Percentiles rank a stretch among this genome's conserved stretches.
Conservation (phyloP, 1,284 basidiomycete genomes). For the Neolentinus lepideus region DNA sequence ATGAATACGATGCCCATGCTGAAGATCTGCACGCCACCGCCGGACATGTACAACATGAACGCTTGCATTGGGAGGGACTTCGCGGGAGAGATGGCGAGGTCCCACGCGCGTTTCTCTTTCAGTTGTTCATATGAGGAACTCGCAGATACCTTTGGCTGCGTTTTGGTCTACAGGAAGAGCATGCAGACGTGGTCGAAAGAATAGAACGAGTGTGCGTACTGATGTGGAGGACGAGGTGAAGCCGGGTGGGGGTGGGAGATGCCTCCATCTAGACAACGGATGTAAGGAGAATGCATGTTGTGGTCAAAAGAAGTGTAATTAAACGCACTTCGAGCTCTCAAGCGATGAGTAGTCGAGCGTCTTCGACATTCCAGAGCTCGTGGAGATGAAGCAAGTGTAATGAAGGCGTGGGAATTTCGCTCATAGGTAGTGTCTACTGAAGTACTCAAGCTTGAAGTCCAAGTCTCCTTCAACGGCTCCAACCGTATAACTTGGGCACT, state of each 20-base stretch:
- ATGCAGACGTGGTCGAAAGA: constrained; percentile 10
- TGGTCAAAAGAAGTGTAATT: too few species aligned
- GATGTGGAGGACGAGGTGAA: constrained; percentile 29
- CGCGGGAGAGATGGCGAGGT: constrained; percentile 76
- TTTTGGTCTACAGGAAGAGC: constrained; percentile 28
- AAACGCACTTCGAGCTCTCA: constrained; percentile 27
- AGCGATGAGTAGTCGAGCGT: constrained; percentile 29
- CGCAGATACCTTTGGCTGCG: constrained; percentile 29
- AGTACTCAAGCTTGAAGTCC: too few species aligned
- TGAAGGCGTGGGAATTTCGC: constrained; percentile 3
- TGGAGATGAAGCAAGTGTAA: background rate
- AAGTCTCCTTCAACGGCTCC: too few species aligned
- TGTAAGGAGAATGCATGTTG: too few species aligned
- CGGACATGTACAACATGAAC: constrained; percentile 96
- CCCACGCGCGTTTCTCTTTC: constrained; percentile 83
- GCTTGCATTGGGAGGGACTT: constrained; percentile 91
- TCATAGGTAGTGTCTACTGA: too few species aligned
- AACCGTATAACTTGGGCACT: too few species aligned
- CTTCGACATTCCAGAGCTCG: constrained; percentile 9
- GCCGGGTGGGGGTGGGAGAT: constrained; percentile 55
- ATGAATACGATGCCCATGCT: constrained; percentile 91
- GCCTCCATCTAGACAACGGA: constrained; percentile 40
- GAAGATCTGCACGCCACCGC: constrained; percentile 88
- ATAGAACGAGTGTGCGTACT: constrained; percentile 18
- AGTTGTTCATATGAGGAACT: constrained; percentile 51